Conservation (phyloP, 352 stramenopile species). For the Aphanomyces astaci region DNA sequence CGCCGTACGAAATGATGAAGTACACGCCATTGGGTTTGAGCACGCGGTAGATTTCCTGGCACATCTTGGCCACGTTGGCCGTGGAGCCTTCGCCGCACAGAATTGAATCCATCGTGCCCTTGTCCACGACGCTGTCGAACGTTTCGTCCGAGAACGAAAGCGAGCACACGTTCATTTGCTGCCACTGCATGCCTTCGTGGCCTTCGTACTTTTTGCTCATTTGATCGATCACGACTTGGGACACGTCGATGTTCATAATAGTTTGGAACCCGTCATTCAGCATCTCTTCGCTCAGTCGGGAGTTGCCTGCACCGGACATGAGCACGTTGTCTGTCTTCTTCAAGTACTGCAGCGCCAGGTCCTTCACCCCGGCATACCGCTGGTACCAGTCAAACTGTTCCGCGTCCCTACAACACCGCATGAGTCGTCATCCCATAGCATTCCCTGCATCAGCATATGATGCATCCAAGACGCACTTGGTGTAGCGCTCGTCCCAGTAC, state of each 20-base stretch:
- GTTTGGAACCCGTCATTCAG: conserved; percentile 92
- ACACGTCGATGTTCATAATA: conserved; percentile 95
- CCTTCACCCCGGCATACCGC: conserved; percentile 86
- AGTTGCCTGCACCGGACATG: conserved; percentile 91
- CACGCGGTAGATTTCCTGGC: conserved; percentile 88
- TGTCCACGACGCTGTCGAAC: conserved; percentile 92
- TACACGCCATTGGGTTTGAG: conserved; percentile 93
- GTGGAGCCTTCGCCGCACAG: conserved; percentile 93
- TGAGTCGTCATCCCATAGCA: neutral
- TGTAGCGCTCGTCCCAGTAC: conserved; percentile 94
- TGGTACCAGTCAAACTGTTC: conserved; percentile 94
- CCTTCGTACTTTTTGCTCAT: conserved; percentile 92
- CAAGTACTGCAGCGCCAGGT: conserved; percentile 86
- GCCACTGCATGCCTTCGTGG: conserved; percentile 87
- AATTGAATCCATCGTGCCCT: conserved; percentile 94
- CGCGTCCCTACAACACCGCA: conserved; percentile 53
- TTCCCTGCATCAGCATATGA: neutral
- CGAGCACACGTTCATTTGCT: conserved; percentile 92
- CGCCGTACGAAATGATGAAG: conserved; percentile 93
- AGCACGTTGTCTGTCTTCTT: conserved; percentile 92
- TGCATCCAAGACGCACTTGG: conserved; percentile 73
- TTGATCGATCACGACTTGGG: conserved; percentile 90
- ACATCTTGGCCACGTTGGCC: conserved; percentile 94
- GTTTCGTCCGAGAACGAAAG: conserved; percentile 93
- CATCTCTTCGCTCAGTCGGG: conserved; percentile 92